Conservation (phyloP, 202 grass and related monocot genomes). For the Dendrocalamus latiflorus region DNA sequence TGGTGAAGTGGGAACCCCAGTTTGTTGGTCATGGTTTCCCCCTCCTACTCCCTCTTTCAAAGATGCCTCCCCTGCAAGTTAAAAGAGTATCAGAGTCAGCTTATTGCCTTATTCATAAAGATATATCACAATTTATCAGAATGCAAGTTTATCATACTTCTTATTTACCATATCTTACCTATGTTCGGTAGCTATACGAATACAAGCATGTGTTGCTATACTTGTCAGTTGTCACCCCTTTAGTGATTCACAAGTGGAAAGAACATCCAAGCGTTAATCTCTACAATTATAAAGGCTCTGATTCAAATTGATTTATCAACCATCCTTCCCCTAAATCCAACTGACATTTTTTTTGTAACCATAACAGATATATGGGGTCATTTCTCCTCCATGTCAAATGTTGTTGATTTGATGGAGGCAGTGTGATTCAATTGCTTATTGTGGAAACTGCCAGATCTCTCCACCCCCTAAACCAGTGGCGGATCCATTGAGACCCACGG, state of each 20-base stretch:
- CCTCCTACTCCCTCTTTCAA: slow-evolving; percentile 68
- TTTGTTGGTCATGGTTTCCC: slow-evolving; percentile 61
- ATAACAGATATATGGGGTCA: background rate
- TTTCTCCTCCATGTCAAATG: background rate
- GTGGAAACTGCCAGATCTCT: background rate
- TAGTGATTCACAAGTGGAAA: background rate
- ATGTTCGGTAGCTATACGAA: background rate
- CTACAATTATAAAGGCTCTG: background rate
- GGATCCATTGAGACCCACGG: too few species aligned
- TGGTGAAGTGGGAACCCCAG: slow-evolving; percentile 76
- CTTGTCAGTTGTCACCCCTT: background rate
- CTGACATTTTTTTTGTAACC: background rate
- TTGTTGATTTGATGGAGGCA: background rate
- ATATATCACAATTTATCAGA: background rate
- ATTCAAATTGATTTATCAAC: background rate
- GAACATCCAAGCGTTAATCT: background rate
- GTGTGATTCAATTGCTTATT: background rate
- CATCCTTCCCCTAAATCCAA: background rate
- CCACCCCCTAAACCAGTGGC: too few species aligned
- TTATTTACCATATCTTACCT: background rate
- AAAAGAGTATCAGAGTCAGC: slow-evolving; percentile 9
- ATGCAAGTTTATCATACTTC: background rate
- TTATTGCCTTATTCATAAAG: background rate
- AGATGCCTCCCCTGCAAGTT: slow-evolving; percentile 59
- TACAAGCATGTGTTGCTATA: background rate